These are phyloP conservation scores for Capsella bursapastoris DNA, from an alignment of 345 rosid species.

Conservation along the genomic window DNA sequence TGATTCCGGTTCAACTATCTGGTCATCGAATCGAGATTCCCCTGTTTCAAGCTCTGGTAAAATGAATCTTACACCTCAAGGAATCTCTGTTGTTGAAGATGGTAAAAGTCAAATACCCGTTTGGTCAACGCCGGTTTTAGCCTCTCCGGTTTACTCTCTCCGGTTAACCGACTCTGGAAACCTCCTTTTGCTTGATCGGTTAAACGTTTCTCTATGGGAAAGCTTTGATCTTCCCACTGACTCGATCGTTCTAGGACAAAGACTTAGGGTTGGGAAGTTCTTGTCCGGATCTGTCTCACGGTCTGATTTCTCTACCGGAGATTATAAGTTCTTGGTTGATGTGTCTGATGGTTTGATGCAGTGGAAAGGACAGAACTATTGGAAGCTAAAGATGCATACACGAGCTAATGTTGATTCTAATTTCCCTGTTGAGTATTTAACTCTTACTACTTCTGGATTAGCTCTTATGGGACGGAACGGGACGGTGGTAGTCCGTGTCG, in stretches of 20 bases:
- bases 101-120: constrained; percentile 42
- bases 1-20: constrained; percentile 60
- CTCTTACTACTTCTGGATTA: constrained; percentile 62
- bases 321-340: constrained; percentile 57
- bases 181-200: constrained; percentile 65
- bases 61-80: constrained; percentile 60
- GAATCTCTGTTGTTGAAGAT: constrained; percentile 62
- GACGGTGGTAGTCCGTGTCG: constrained; percentile 51
- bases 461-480: constrained; percentile 68
- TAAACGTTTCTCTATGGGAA: constrained; percentile 76
- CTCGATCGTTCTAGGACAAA: constrained; percentile 74
- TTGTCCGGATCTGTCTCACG: constrained; percentile 58
- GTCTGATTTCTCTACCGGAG: constrained; percentile 57
- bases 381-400: constrained; percentile 74
- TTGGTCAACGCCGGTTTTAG: constrained; percentile 75
- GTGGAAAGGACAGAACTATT: constrained; percentile 72
- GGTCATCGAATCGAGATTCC: constrained; percentile 81
- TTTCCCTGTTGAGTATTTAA: constrained; percentile 57
- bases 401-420: constrained; percentile 53
- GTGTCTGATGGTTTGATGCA: constrained; percentile 57
- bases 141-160: constrained; percentile 56
- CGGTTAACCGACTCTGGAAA: constrained; percentile 73
- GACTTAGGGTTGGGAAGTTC: constrained; percentile 45
- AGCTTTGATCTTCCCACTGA: constrained; percentile 78
- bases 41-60: constrained; percentile 67